Percentiles rank a stretch among this genome's conserved stretches.
These are phyloP conservation scores for Obelidium mucronatum DNA, from an alignment of 192 early-diverging fungal species.

Conservation along the genomic window DNA sequence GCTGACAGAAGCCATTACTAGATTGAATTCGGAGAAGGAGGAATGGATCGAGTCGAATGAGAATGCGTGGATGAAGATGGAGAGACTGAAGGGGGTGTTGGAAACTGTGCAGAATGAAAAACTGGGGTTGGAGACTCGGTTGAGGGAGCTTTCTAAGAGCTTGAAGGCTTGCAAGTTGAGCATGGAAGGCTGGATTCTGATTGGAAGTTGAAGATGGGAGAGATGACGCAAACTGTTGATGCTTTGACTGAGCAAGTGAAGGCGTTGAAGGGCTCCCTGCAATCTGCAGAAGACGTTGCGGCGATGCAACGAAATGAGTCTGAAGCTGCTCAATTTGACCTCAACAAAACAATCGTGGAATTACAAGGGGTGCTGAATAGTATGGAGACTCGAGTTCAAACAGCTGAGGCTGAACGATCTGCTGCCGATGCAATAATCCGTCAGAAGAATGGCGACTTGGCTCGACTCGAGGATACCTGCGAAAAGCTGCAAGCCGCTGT, in stretches of 20 bases:
- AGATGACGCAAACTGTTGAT: neutral
- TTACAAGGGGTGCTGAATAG: neutral
- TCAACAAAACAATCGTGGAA: neutral
- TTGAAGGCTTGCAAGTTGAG: neutral
- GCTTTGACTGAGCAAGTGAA: neutral
- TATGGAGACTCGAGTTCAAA: neutral
- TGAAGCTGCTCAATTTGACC: neutral
- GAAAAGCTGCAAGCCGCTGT: neutral
- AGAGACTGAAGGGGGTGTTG: neutral
- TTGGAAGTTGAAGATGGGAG: neutral
- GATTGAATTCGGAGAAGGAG: slow-evolving; percentile 11
- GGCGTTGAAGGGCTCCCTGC: neutral
- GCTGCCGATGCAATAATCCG: neutral
- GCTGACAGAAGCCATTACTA: slow-evolving; percentile 2
- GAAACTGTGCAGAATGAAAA: neutral
- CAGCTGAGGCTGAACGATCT: neutral
- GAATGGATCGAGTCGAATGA: slow-evolving; percentile 1
- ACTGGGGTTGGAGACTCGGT: neutral
- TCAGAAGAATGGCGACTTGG: slow-evolving; percentile 15
- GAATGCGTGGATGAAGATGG: neutral
- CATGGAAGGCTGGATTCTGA: neutral
- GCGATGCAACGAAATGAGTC: neutral
- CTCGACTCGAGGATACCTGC: slow-evolving; percentile 9
- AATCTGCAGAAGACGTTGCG: neutral
- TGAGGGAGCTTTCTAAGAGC: slow-evolving; percentile 1